A percentile compares a stretch with the other conserved stretches of the same genome.
Evolutionary conservation across 2,329 filamentous ascomycete species (phyloP).

Genomic region (Phaeomoniella chlamydospora): DNA sequence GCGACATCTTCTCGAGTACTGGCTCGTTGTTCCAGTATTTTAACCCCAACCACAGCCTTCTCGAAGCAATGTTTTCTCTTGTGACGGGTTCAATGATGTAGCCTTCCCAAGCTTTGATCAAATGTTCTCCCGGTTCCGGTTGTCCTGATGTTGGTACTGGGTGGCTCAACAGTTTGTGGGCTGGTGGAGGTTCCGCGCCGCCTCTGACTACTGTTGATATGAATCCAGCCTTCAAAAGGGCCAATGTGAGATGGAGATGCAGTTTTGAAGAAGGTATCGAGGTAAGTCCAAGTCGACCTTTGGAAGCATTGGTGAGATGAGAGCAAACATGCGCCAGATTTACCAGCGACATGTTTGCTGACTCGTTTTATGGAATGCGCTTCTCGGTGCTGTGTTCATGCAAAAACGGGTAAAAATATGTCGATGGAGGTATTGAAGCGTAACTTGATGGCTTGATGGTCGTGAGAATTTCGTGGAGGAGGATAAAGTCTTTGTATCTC

Average conservation of each 20-base stretch:
- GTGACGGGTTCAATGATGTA: constrained; percentile 40
- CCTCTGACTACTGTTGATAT: constrained; percentile 65
- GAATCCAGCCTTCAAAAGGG: constrained; percentile 71
- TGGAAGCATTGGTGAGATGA: constrained; percentile 78
- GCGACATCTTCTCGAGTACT: constrained; percentile 51
- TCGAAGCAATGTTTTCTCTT: constrained; percentile 53
- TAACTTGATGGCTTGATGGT: no score
- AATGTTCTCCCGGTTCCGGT: background rate
- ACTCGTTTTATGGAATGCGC: no score
- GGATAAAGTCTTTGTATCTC: no score
- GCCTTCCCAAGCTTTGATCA: constrained; percentile 17
- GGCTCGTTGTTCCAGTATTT: constrained; percentile 82
- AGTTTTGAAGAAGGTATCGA: constrained; percentile 69
- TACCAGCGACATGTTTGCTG: constrained; percentile 56
- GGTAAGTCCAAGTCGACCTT: constrained; percentile 70
- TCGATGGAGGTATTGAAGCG: no score
- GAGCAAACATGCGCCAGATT: constrained; percentile 71
- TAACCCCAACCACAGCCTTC: constrained; percentile 74
- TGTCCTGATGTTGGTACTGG: constrained; percentile 11
- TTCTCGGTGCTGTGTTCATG: no score
- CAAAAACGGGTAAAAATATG: no score
- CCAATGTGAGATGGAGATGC: constrained; percentile 60
- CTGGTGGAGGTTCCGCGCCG: constrained; percentile 43
- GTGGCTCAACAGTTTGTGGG: constrained; percentile 37
- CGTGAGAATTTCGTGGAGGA: no score